Base-by-base conservation (phyloP, 2,329 filamentous ascomycete genomes). In the Colletotrichum australisinense region DNA sequence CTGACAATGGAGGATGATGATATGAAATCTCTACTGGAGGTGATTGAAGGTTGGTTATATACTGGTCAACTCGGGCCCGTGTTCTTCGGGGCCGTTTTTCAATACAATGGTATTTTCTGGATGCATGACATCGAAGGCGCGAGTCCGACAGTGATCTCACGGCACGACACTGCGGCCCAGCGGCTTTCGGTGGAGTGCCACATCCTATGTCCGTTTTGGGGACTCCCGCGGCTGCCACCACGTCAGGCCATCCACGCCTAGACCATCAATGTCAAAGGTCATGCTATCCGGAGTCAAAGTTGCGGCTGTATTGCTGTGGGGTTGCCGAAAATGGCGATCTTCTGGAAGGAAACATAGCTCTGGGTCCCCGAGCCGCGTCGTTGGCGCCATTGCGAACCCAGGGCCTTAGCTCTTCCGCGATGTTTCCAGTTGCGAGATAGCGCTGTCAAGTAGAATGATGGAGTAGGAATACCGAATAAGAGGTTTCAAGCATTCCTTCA, bases 401-500 rank as follows among this genome's bases (percentile, higher is more conserved):
- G 19, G 63, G 46, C 32, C 56, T 55, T 22, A 35, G 63, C 56
- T 62, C 59, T 52, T 59, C 56, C n/a, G 42, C 19, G 24, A 55
- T 67, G 30, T 71, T 67, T 67, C 56, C 16, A 14, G 28, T 46
- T 28, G 5, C 55, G 24, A 67, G 22, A 24, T 12, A 12, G 3
- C 16, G n/a, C 46, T 55, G 32, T 24, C 24, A 56, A 35, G n/a
- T 42, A 4, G 28, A 19, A 42, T 19, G 7, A 8, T 8, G 62
- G 26, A 26, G n/a, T 35, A 5, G 19, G 28, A 26, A 1, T 49
- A 6, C 46, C 56, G 63, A 67, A 67, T 28, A 56, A 67, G 26
- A 62, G 8, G 63, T 71, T 71, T 71, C 63, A 67, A 63, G 19
- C 24, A 26, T 11, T n/a, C n/a, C 32, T 62, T 19, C 7, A 12